Evolutionary conservation across 306 rosid species (phyloP).

Genomic region (Hylodesmum podocarpum): DNA sequence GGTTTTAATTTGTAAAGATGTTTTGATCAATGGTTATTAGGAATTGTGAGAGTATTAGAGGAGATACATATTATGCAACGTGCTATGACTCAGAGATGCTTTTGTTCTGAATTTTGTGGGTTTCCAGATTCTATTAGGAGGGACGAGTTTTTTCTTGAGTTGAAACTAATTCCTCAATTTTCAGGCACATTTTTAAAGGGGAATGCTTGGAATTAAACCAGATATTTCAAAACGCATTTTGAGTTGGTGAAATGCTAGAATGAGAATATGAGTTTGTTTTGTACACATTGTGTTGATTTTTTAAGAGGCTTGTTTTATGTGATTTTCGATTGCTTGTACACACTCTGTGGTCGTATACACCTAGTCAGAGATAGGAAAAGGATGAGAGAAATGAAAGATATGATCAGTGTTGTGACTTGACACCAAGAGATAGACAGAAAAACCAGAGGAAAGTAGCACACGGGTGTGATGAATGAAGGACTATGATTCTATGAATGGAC

Average conservation of each 20-base stretch:
- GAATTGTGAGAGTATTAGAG: background rate
- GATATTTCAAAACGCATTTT: background rate
- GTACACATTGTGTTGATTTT: background rate
- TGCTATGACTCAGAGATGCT: no score
- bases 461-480: background rate
- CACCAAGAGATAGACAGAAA: background rate
- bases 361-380: background rate
- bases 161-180: background rate
- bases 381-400: background rate
- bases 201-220: background rate
- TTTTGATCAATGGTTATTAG: background rate
- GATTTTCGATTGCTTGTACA: background rate
- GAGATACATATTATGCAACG: background rate
- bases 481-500: no score
- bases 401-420: background rate
- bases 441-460: background rate
- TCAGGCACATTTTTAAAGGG: background rate
- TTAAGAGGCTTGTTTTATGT: slow-evolving; percentile 6
- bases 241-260: slow-evolving; percentile 5
- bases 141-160: background rate
- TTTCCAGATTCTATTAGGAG: background rate
- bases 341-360: background rate
- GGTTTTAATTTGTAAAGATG: background rate
- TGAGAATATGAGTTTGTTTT: slow-evolving; percentile 10
- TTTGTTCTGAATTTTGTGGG: background rate